phyloP scores from a whole-genome alignment of 495 filamentous ascomycete species.

The Barbatosphaeria neglecta region DNA sequence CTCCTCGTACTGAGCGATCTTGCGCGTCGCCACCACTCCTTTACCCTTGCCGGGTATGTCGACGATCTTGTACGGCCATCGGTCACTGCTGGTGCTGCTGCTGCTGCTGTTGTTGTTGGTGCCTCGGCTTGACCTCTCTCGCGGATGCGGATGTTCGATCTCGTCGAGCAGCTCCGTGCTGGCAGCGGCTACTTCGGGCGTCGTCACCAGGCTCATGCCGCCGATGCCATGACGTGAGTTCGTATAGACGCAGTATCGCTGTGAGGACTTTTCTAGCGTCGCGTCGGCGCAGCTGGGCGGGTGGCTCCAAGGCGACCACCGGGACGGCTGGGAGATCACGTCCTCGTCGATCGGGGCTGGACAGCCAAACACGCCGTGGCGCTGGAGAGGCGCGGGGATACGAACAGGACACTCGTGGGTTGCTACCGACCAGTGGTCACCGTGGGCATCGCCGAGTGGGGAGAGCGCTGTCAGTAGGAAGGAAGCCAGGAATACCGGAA shows the following conservation, averaged over 20 bases:
- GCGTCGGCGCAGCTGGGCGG: slow-evolving; percentile 16
- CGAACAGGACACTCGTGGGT: slow-evolving; percentile 2
- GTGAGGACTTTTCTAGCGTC: not conserved
- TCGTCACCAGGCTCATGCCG: slow-evolving; percentile 24
- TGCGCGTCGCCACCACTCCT: slow-evolving; percentile 21
- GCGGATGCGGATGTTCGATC: slow-evolving; percentile 5
- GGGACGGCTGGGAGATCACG: slow-evolving; percentile 5
- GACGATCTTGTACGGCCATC: slow-evolving; percentile 13
- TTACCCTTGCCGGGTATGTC: slow-evolving; percentile 27
- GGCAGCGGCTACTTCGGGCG: slow-evolving; percentile 18
- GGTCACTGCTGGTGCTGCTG: not conserved
- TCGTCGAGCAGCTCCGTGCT: slow-evolving; percentile 14
- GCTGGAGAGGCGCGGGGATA: slow-evolving; percentile 5
- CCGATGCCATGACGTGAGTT: slow-evolving; percentile 22
- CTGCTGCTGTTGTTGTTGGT: not conserved
- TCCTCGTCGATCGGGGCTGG: slow-evolving; percentile 11
- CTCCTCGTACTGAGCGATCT: slow-evolving; percentile 16
- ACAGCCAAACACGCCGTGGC: slow-evolving; percentile 9
- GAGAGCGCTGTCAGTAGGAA: not conserved
- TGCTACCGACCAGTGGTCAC: not conserved
- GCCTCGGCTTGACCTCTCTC: slow-evolving; percentile 1
- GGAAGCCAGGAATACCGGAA: too few species aligned
- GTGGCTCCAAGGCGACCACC: slow-evolving; percentile 27
- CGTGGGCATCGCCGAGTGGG: not conserved
- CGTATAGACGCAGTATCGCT: slow-evolving; percentile 24